A percentile compares a stretch with the other conserved stretches of the same genome.
Conservation (phyloP, 2,329 filamentous ascomycete species). For the Aspergillus aculeatus region DNA sequence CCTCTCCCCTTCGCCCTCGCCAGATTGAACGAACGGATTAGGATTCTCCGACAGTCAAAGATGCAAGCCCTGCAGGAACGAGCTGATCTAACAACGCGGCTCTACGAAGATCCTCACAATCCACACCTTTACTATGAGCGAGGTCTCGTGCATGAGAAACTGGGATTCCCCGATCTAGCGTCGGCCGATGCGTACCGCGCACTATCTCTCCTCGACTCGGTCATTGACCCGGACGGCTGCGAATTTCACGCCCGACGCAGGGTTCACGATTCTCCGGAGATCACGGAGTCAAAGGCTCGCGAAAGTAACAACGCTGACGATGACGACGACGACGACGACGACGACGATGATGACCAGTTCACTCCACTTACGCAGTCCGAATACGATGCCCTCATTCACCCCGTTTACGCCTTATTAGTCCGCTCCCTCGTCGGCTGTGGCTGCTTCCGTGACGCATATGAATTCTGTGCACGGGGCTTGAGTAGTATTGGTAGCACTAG, state of each 20-base stretch:
- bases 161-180: slow-evolving; percentile 87
- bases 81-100: slow-evolving; percentile 52
- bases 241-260: slow-evolving; percentile 71
- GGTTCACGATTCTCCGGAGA: slow-evolving; percentile 34
- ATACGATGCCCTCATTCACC: slow-evolving; percentile 36
- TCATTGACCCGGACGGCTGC: slow-evolving; percentile 68
- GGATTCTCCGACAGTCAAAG: slow-evolving; percentile 13
- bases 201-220: slow-evolving; percentile 80
- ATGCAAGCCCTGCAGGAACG: slow-evolving; percentile 45
- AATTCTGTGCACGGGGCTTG: slow-evolving; percentile 38
- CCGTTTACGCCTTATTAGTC: slow-evolving; percentile 40
- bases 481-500: slow-evolving; percentile 19
- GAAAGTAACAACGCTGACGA: slow-evolving; percentile 4
- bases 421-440: slow-evolving; percentile 37
- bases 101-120: slow-evolving; percentile 44
- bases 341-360: slow-evolving; percentile 43
- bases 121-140: slow-evolving; percentile 49
- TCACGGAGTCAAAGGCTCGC: slow-evolving; percentile 19
- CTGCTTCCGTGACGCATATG: slow-evolving; percentile 43
- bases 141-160: slow-evolving; percentile 66
- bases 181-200: slow-evolving; percentile 88
- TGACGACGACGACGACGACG: slow-evolving; percentile 35
- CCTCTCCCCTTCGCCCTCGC: background rate
- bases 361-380: slow-evolving; percentile 32
- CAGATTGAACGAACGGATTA: background rate